Evolutionary conservation across 2,329 filamentous ascomycete genomes (phyloP).

Genomic region (Penicillium polonicum): DNA sequence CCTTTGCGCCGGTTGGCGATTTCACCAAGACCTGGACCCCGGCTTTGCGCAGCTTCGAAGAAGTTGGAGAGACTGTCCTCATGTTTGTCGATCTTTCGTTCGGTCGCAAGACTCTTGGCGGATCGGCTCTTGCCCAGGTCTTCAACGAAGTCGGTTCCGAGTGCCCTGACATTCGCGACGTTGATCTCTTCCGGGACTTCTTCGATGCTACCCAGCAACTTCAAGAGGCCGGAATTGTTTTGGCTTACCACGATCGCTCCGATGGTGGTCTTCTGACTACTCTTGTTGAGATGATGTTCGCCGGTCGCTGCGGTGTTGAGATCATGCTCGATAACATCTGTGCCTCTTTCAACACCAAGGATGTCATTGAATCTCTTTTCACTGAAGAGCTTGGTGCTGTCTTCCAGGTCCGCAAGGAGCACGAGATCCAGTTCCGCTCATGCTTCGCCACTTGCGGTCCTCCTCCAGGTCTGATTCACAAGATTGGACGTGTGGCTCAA

Average conservation of each 20-base stretch:
- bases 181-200: slow-evolving; percentile 79
- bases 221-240: slow-evolving; percentile 68
- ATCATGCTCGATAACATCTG: slow-evolving; percentile 72
- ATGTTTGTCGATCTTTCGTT: slow-evolving; percentile 88
- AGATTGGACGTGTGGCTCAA: slow-evolving; percentile 73
- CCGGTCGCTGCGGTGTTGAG: slow-evolving; percentile 83
- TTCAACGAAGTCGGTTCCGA: slow-evolving; percentile 83
- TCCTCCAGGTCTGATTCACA: slow-evolving; percentile 75
- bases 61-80: slow-evolving; percentile 83
- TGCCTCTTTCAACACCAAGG: slow-evolving; percentile 59
- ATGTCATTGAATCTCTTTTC: slow-evolving; percentile 78
- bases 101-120: slow-evolving; percentile 78
- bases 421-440: slow-evolving; percentile 80
- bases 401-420: slow-evolving; percentile 85
- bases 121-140: slow-evolving; percentile 85
- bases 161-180: slow-evolving; percentile 80
- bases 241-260: slow-evolving; percentile 92
- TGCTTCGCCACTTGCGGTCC: slow-evolving; percentile 91
- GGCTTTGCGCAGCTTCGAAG: slow-evolving; percentile 74
- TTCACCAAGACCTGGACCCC: slow-evolving; percentile 91
- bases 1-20: slow-evolving; percentile 81
- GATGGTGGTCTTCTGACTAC: slow-evolving; percentile 92
- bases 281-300: slow-evolving; percentile 96
- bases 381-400: slow-evolving; percentile 95
- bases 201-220: slow-evolving; percentile 78